These are phyloP conservation scores for Globisporangium viniferum DNA, from an alignment of 352 stramenopile genomes.

Conservation along the genomic window DNA sequence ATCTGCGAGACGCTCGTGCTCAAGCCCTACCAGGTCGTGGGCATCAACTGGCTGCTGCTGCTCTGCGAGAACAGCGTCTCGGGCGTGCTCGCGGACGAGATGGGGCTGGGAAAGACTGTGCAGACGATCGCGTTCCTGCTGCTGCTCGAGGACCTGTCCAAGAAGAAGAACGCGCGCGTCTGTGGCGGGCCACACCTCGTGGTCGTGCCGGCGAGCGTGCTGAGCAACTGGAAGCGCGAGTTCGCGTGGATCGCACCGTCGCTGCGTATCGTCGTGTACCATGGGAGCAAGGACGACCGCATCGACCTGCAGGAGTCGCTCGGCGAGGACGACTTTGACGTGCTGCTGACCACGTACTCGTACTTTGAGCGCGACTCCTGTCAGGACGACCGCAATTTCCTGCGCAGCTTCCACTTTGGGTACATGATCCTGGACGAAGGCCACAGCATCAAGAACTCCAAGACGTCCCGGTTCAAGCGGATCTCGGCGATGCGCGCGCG, in stretches of 20 bases:
- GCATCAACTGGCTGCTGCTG: conserved; percentile 80
- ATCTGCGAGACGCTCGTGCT: conserved; percentile 68
- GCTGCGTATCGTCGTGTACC: conserved; percentile 85
- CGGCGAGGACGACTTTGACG: conserved; percentile 55
- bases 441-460: conserved; percentile 92
- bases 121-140: conserved; percentile 83
- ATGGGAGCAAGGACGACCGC: conserved; percentile 65
- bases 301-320: conserved; percentile 56
- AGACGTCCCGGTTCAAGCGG: conserved; percentile 87
- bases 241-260: conserved; percentile 91
- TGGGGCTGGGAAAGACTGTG: conserved; percentile 94
- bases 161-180: conserved; percentile 22
- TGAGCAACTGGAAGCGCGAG: conserved; percentile 93
- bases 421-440: conserved; percentile 94
- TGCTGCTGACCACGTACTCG: conserved; percentile 90
- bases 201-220: conserved; percentile 90
- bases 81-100: conserved; percentile 83
- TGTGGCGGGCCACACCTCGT: conserved; percentile 82
- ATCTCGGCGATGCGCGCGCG: conserved; percentile 72
- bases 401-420: conserved; percentile 78
- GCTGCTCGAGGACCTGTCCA: conserved; percentile 50
- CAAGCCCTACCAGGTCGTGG: conserved; percentile 86
- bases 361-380: conserved; percentile 89
- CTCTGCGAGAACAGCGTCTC: conserved; percentile 79
- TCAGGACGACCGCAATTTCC: conserved; percentile 79